Conservation (phyloP, 208 protist species). For the Leptomonas pyrrhocoris region DNA sequence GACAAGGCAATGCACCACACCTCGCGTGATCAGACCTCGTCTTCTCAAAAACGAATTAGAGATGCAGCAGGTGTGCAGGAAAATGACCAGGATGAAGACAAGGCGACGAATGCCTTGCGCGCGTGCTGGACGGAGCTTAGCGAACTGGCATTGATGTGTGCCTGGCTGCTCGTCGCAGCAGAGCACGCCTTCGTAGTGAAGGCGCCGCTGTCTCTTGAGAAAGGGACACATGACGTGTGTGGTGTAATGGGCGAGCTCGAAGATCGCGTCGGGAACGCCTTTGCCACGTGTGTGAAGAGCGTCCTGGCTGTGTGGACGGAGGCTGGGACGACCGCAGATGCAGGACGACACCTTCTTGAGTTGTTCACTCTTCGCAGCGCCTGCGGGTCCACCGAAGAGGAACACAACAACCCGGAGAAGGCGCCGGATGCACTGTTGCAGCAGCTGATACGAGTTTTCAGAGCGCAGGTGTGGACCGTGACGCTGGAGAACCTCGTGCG, state of each 20-base stretch:
- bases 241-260: not conserved
- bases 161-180: slow-evolving; percentile 19
- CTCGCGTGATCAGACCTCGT: not conserved
- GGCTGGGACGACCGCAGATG: not conserved
- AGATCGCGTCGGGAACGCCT: not conserved
- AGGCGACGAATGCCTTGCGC: not conserved
- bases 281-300: slow-evolving; percentile 15
- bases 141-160: slow-evolving; percentile 25
- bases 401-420: not conserved
- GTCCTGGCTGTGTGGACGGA: slow-evolving; percentile 29
- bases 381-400: not conserved
- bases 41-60: not conserved
- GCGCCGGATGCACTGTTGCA: not conserved
- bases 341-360: slow-evolving; percentile 8
- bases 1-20: not conserved
- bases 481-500: slow-evolving; percentile 7
- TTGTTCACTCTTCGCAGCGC: not conserved
- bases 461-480: slow-evolving; percentile 17
- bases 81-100: not conserved
- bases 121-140: slow-evolving; percentile 8
- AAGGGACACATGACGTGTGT: not conserved
- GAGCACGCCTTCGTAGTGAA: not conserved
- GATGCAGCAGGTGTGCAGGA: no score
- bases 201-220: not conserved
- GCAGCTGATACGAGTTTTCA: not conserved